Percentiles rank a stretch among this genome's conserved stretches.
Conservation (phyloP, 495 filamentous ascomycete genomes). For the Xylaria intraflava region DNA sequence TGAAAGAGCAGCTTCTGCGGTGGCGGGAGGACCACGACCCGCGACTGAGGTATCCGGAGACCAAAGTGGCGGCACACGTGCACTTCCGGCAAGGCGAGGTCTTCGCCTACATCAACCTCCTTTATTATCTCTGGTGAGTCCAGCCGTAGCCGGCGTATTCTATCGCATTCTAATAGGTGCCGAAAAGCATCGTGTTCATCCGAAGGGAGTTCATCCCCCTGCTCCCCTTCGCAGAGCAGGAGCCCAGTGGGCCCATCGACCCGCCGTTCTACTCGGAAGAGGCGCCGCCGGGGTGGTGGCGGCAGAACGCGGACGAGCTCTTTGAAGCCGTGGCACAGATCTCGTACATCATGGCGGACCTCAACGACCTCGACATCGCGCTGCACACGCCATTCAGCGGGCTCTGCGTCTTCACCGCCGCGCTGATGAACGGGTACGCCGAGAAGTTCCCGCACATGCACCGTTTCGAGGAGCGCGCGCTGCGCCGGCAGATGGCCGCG, state of each 20-base stretch:
- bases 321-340: constrained; percentile 5
- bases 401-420: constrained; percentile 9
- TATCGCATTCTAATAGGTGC: neutral
- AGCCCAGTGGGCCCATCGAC: constrained; percentile 2
- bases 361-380: neutral
- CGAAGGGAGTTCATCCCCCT: constrained; percentile 3
- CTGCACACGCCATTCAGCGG: constrained; percentile 4
- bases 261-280: neutral
- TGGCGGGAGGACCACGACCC: constrained; percentile 7
- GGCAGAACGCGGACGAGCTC: constrained; percentile 3
- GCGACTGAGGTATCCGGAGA: constrained; percentile 3
- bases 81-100: constrained; percentile 7
- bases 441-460: constrained; percentile 7
- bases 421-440: constrained; percentile 6
- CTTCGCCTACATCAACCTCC: constrained; percentile 9
- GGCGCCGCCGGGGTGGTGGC: constrained; percentile 6
- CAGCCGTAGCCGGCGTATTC: neutral
- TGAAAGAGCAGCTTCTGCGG: neutral
- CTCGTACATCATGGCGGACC: constrained; percentile 6
- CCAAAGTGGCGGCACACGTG: neutral
- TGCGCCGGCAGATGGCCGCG: neutral
- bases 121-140: constrained; percentile 5
- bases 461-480: neutral
- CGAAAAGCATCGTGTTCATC: neutral
- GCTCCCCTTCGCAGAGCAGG: constrained; percentile 2